Evolutionary conservation across 495 filamentous ascomycete species (phyloP).

Genomic region (Neurospora cerealis): DNA sequence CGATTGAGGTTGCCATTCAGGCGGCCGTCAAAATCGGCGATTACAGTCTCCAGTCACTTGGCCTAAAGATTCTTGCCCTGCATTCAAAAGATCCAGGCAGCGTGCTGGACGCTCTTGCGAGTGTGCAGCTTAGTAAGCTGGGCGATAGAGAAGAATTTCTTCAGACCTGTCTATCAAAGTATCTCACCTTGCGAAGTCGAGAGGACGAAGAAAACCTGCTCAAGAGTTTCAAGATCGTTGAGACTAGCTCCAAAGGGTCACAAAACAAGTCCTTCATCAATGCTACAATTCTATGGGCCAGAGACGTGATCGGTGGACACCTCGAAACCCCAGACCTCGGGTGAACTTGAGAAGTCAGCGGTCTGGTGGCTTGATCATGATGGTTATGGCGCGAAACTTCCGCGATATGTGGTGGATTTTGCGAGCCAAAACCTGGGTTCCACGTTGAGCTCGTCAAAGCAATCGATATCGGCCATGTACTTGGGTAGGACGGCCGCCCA

Average conservation of each 20-base stretch:
- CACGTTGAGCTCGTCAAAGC: background rate
- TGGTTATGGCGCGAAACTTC: background rate
- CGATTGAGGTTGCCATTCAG: conserved; percentile 6
- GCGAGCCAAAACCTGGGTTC: background rate
- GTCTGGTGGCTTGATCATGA: background rate
- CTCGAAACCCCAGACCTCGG: background rate
- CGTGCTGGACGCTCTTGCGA: conserved; percentile 4
- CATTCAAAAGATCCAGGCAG: conserved; percentile 7
- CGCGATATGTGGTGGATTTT: background rate
- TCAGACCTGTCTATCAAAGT: conserved; percentile 11
- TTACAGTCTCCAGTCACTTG: conserved; percentile 5
- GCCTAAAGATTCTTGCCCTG: conserved; percentile 10
- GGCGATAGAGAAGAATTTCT: conserved; percentile 13
- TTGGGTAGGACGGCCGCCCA: background rate
- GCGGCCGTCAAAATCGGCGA: conserved; percentile 10
- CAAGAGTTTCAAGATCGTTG: background rate
- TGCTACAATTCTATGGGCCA: background rate
- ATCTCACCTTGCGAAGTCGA: background rate
- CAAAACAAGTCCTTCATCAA: background rate
- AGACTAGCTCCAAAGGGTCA: background rate
- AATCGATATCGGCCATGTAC: background rate
- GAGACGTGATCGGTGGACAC: background rate
- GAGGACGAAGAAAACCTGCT: conserved; percentile 1
- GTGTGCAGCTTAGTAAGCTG: conserved; percentile 9
- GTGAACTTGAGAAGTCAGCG: background rate